These are phyloP conservation scores for Xylariaceae sp. DNA, from an alignment of 2,329 filamentous ascomycete genomes.

Conservation along the genomic window DNA sequence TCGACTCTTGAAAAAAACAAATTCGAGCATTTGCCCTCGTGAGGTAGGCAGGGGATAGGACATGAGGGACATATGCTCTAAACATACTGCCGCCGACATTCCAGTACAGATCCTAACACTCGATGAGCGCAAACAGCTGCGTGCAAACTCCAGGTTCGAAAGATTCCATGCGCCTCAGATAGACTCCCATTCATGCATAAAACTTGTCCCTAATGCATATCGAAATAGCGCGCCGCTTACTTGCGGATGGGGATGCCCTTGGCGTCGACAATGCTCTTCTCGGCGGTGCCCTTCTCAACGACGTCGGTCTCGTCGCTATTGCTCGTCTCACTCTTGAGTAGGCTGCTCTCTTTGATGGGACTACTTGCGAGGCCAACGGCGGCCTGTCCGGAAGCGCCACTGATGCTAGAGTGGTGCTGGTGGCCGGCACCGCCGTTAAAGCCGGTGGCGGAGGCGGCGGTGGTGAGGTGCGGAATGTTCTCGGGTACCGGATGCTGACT, in stretches of 20 bases:
- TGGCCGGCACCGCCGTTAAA: conserved; percentile 36
- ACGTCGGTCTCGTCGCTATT: conserved; percentile 44
- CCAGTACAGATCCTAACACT: conserved; percentile 3
- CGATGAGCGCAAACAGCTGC: not conserved
- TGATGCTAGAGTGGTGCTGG: conserved; percentile 32
- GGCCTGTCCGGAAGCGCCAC: conserved; percentile 37
- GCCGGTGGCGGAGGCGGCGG: conserved; percentile 48
- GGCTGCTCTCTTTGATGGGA: conserved; percentile 86
- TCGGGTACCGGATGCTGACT: conserved; percentile 92
- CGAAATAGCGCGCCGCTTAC: conserved; percentile 34
- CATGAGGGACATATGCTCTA: conserved; percentile 4
- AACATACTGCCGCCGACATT: conserved; percentile 7
- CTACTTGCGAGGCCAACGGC: conserved; percentile 53
- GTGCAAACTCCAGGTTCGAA: no score
- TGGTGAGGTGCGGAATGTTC: conserved; percentile 86
- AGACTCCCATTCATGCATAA: not conserved
- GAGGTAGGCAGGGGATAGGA: not conserved
- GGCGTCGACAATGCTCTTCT: conserved; percentile 42
- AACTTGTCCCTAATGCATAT: not conserved
- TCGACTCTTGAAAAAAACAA: not conserved
- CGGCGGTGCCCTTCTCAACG: conserved; percentile 27
- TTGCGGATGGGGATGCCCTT: conserved; percentile 61
- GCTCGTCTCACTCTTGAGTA: conserved; percentile 77
- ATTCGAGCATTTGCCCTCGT: not conserved
- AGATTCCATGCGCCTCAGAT: no score